Conservation (phyloP, 352 stramenopile species). For the Globisporangium abappressorium region DNA sequence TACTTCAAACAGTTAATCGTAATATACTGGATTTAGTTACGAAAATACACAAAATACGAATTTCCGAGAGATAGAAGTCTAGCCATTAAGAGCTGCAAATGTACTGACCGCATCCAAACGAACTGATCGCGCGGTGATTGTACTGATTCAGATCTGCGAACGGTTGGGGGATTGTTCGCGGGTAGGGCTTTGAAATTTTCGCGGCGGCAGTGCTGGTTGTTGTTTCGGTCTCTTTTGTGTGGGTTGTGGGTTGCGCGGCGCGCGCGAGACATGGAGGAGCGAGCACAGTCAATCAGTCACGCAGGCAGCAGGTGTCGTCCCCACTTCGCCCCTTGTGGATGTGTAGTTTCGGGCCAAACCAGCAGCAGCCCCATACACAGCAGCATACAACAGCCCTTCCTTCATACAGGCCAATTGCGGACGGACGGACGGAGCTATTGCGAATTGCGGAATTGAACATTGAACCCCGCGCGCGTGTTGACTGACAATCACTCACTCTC, state of each 20-base stretch:
- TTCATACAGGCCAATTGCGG: not conserved
- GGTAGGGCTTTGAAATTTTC: slow-evolving; percentile 81
- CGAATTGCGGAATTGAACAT: not conserved
- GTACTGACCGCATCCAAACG: not conserved
- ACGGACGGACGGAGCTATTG: not conserved
- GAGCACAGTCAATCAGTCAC: not conserved
- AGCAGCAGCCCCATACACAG: slow-evolving; percentile 1
- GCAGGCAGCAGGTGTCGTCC: not conserved
- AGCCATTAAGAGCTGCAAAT: not conserved
- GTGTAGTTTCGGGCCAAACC: not conserved
- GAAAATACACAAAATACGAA: not conserved
- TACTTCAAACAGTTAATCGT: not conserved
- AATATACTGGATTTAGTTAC: not conserved
- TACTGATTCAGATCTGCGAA: not conserved
- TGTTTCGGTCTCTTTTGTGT: slow-evolving; percentile 7
- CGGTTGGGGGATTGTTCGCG: not conserved
- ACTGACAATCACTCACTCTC: not conserved
- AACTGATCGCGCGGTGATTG: not conserved
- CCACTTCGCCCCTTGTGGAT: not conserved
- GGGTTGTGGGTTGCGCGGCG: not conserved
- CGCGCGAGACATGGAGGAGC: slow-evolving; percentile 1
- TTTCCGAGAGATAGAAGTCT: not conserved
- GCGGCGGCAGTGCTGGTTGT: slow-evolving; percentile 15
- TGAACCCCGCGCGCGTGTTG: not conserved
- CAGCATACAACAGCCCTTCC: not conserved